Conservation (phyloP, 148 eudicot species). For the Vaccinium myrtillus region DNA sequence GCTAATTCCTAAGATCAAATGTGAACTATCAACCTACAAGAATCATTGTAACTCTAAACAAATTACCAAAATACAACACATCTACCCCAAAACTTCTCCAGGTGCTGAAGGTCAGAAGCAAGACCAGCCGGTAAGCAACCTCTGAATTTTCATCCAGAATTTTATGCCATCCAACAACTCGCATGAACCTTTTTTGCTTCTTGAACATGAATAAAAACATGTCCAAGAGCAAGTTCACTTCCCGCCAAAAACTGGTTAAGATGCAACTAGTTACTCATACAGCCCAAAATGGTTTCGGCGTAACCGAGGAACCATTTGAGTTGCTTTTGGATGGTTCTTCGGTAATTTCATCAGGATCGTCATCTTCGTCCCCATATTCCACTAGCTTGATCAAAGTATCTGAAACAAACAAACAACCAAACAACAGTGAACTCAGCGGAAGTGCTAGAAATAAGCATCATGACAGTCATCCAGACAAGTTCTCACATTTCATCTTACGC, state of each 20-base stretch:
- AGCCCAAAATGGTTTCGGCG: conserved; percentile 77
- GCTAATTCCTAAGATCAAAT: background rate
- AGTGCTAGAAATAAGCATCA: background rate
- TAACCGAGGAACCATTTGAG: conserved; percentile 23
- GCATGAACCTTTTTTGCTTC: background rate
- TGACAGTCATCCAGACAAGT: background rate
- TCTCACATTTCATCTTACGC: background rate
- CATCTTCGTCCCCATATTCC: conserved; percentile 88
- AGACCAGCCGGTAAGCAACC: no score
- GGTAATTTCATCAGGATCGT: conserved; percentile 37
- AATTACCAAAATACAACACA: conserved; percentile 1
- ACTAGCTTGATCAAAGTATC: conserved; percentile 79
- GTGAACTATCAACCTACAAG: background rate
- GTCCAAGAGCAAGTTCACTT: background rate
- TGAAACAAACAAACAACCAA: conserved; percentile 30
- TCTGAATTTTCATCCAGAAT: background rate
- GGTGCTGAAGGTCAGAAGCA: background rate
- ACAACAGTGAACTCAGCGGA: background rate
- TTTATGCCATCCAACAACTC: background rate
- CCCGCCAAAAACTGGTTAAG: background rate
- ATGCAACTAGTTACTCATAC: conserved; percentile 32
- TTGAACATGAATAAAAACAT: background rate
- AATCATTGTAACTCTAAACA: background rate
- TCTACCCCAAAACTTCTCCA: conserved; percentile 6
- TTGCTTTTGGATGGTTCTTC: conserved; percentile 23